Evolutionary conservation across 306 rosid genomes (phyloP).

Genomic region (Dalbergia oliveri): DNA sequence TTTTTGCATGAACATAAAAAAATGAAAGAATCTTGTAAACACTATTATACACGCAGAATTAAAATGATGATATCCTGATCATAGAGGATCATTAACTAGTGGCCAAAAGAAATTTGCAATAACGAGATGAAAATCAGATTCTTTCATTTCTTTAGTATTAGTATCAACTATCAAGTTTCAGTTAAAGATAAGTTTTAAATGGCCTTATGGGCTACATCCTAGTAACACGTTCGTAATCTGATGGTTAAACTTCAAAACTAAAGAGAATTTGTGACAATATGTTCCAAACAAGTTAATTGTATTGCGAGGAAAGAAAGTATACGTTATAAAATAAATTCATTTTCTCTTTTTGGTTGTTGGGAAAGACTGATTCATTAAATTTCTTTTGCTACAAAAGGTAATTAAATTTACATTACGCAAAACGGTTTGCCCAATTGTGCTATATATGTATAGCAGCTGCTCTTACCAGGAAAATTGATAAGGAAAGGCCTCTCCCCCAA

Average conservation of each 20-base stretch:
- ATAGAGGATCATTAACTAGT: neutral
- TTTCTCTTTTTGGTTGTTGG: neutral
- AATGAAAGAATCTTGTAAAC: neutral
- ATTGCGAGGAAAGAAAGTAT: neutral
- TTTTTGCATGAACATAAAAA: neutral
- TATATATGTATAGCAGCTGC: neutral
- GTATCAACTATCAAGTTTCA: neutral
- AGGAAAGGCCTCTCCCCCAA: too few relatives aligned
- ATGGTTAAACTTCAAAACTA: neutral
- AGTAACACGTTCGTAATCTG: neutral
- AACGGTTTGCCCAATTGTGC: neutral
- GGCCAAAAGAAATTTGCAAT: neutral
- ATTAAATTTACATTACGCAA: neutral
- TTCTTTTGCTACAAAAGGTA: neutral
- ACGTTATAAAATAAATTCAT: neutral
- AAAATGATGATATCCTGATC: neutral
- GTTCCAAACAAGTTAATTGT: neutral
- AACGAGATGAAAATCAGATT: neutral
- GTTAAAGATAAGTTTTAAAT: neutral
- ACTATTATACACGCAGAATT: neutral
- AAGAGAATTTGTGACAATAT: neutral
- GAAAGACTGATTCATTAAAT: neutral
- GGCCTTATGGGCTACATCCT: neutral
- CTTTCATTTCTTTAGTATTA: neutral
- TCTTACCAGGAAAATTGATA: too few relatives aligned